Percentiles rank a stretch among this genome's conserved stretches.
Evolutionary conservation across 371 early-diverging fungal genomes (phyloP).

Genomic region (Syncephalastrum sp.): DNA sequence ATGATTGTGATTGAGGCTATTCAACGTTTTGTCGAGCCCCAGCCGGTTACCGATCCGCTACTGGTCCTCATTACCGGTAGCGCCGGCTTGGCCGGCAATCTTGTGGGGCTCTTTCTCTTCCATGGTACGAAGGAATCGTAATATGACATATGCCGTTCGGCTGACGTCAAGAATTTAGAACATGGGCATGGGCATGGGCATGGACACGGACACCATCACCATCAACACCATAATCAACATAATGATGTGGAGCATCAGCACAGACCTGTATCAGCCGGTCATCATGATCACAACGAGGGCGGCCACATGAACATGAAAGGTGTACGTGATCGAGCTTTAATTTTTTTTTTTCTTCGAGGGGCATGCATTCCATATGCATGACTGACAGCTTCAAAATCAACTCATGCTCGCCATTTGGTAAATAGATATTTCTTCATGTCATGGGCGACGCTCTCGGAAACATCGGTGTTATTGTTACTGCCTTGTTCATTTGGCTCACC

Average conservation of each 20-base stretch:
- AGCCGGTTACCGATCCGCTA: constrained; percentile 69
- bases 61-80: constrained; percentile 82
- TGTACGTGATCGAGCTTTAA: constrained; percentile 24
- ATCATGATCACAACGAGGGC: constrained; percentile 15
- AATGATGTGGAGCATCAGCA: constrained; percentile 33
- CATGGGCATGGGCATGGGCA: constrained; percentile 26
- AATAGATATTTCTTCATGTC: constrained; percentile 86
- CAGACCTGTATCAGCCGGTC: constrained; percentile 14
- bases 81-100: constrained; percentile 81
- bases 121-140: constrained; percentile 41
- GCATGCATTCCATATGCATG: no score
- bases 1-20: constrained; percentile 88
- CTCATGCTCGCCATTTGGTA: neutral
- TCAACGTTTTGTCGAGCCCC: constrained; percentile 73
- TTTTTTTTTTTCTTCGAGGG: constrained; percentile 1
- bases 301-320: constrained; percentile 88
- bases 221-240: constrained; percentile 22
- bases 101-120: constrained; percentile 81
- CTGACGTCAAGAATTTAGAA: constrained; percentile 10
- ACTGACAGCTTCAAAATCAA: no score
- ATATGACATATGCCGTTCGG: no score
- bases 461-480: constrained; percentile 86
- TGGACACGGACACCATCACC: constrained; percentile 23
- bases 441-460: constrained; percentile 94
- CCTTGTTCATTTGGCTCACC: constrained; percentile 78